Conservation (phyloP, 2,329 filamentous ascomycete genomes). For the Domatiomyces globalis region DNA sequence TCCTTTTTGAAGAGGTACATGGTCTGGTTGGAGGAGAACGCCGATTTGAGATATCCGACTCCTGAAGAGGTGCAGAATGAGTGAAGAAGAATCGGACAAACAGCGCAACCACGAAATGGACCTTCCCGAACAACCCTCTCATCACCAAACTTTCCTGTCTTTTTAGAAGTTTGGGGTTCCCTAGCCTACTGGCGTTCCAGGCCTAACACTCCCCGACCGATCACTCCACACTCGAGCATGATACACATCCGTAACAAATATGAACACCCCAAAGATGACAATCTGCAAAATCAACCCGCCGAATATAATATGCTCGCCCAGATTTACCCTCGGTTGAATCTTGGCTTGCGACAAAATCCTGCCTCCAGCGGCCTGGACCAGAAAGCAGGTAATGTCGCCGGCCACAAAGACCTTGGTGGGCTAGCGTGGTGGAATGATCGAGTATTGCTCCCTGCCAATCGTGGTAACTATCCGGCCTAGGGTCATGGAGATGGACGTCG, state of each 20-base stretch:
- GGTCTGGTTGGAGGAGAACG: slow-evolving; percentile 74
- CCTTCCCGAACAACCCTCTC: too few relatives aligned
- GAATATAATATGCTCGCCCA: slow-evolving; percentile 28
- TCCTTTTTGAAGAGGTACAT: slow-evolving; percentile 83
- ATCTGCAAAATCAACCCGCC: slow-evolving; percentile 45
- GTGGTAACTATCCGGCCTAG: slow-evolving; percentile 28
- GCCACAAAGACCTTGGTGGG: slow-evolving; percentile 28
- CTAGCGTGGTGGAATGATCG: slow-evolving; percentile 23
- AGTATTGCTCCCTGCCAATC: slow-evolving; percentile 24
- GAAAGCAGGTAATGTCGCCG: slow-evolving; percentile 25
- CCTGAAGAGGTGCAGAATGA: slow-evolving; percentile 28
- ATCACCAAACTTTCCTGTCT: too few relatives aligned
- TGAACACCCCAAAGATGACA: slow-evolving; percentile 43
- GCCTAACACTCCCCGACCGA: too few relatives aligned
- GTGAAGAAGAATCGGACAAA: slow-evolving; percentile 4
- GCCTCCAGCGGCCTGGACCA: slow-evolving; percentile 22
- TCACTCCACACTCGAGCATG: slow-evolving; percentile 20
- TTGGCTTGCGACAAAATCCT: slow-evolving; percentile 5
- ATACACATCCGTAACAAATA: slow-evolving; percentile 36
- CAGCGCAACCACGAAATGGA: background rate
- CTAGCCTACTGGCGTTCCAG: too few relatives aligned
- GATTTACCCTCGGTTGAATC: slow-evolving; percentile 1
- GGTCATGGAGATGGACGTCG: slow-evolving; percentile 29
- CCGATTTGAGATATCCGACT: slow-evolving; percentile 81
- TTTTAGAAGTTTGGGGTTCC: too few relatives aligned